Conservation (phyloP, 1,284 basidiomycete species). For the Sphagnurus paluster region DNA sequence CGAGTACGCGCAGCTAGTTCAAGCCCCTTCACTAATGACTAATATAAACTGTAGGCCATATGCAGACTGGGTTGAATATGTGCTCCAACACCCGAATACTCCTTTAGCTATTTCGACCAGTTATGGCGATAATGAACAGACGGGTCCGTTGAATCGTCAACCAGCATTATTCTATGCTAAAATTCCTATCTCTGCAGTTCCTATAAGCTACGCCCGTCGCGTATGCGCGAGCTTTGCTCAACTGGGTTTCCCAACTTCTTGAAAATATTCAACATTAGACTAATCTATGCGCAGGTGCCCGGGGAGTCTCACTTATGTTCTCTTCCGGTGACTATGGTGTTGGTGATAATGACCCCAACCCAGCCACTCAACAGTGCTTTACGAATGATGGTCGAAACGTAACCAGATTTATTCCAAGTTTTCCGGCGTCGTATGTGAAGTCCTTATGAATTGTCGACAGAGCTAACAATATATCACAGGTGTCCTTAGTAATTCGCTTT, state of each 20-base stretch:
- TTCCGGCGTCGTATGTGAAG: conserved; percentile 45
- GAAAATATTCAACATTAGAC: background rate
- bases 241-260: conserved; percentile 39
- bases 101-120: conserved; percentile 62
- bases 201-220: conserved; percentile 57
- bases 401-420: conserved; percentile 56
- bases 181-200: conserved; percentile 41
- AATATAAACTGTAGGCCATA: conserved; percentile 8
- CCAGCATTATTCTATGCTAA: background rate
- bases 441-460: background rate
- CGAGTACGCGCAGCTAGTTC: conserved; percentile 33
- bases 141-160: conserved; percentile 39
- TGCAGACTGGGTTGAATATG: conserved; percentile 55
- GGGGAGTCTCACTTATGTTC: conserved; percentile 64
- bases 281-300: conserved; percentile 38
- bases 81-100: conserved; percentile 37
- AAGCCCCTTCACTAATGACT: background rate
- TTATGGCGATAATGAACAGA: conserved; percentile 72
- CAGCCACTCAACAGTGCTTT: conserved; percentile 51
- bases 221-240: conserved; percentile 69
- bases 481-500: conserved; percentile 17
- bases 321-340: conserved; percentile 72
- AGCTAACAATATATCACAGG: conserved; percentile 4
- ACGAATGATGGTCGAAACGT: conserved; percentile 58
- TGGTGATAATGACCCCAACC: conserved; percentile 54